phyloP scores from a whole-genome alignment of 2,329 filamentous ascomycete species.

The Lecanicillium sp. region DNA sequence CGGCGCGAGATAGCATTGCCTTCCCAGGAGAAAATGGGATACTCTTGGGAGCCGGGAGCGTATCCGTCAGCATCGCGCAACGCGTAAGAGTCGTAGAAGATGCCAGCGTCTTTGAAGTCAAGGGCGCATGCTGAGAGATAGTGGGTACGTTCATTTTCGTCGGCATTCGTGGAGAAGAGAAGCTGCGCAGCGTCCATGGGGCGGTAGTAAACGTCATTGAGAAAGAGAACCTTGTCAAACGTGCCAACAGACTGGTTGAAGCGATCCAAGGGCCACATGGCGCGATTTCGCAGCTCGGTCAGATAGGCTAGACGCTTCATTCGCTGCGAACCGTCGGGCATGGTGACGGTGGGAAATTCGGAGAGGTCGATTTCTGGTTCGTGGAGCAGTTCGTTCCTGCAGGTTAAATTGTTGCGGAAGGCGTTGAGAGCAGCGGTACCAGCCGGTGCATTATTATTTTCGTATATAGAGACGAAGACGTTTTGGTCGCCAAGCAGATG shows the following conservation, averaged over 20 bases:
- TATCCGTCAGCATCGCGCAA: constrained; percentile 61
- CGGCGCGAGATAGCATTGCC: constrained; percentile 50
- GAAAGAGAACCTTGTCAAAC: constrained; percentile 54
- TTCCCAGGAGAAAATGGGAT: constrained; percentile 57
- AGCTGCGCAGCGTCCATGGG: constrained; percentile 48
- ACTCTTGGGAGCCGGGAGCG: constrained; percentile 58
- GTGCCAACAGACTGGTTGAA: constrained; percentile 30
- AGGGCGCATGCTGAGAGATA: constrained; percentile 67
- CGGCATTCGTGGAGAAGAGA: constrained; percentile 56
- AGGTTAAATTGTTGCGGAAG: constrained; percentile 43
- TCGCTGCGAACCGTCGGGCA: constrained; percentile 57
- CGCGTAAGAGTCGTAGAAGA: constrained; percentile 70
- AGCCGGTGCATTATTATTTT: constrained; percentile 58
- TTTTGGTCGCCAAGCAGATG: constrained; percentile 61
- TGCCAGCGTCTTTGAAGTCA: constrained; percentile 56
- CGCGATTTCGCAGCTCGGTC: constrained; percentile 66
- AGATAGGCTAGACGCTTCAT: constrained; percentile 69
- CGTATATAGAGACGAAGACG: constrained; percentile 67
- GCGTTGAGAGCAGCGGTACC: constrained; percentile 48
- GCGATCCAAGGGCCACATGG: constrained; percentile 55
- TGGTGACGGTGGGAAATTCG: constrained; percentile 51
- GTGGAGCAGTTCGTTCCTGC: constrained; percentile 47
- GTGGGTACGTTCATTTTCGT: constrained; percentile 42
- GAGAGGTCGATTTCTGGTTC: constrained; percentile 53
- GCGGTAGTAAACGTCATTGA: constrained; percentile 59